Percentiles rank a stretch among this genome's conserved stretches.
phyloP scores from a whole-genome alignment of 176 grass and related monocot species.

The Lolium rigidum region DNA sequence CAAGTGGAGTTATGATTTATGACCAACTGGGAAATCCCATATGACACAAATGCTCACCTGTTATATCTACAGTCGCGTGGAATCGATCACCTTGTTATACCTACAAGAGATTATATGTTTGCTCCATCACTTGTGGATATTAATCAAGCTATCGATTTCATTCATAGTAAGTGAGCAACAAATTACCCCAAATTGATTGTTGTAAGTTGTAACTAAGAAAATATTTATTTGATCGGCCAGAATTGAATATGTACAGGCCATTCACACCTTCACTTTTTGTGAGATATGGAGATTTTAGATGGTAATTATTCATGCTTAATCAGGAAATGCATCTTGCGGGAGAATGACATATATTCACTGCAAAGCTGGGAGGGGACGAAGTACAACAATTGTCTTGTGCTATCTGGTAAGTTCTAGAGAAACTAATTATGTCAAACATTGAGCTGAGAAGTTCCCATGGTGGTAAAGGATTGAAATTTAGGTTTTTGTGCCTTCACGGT shows the following conservation, averaged over 20 bases:
- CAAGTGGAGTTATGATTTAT: background rate
- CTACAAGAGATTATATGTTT: slow-evolving; percentile 97
- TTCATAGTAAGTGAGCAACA: slow-evolving; percentile 71
- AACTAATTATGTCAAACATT: background rate
- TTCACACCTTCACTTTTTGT: background rate
- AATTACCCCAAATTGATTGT: slow-evolving; percentile 1
- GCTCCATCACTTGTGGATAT: slow-evolving; percentile 86
- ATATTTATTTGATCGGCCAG: background rate
- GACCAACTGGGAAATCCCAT: background rate
- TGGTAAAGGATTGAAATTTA: background rate
- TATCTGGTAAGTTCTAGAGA: slow-evolving; percentile 69
- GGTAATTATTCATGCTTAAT: background rate
- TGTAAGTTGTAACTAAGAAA: background rate
- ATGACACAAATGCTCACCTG: slow-evolving; percentile 40
- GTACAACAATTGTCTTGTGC: slow-evolving; percentile 89
- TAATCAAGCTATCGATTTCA: slow-evolving; percentile 85
- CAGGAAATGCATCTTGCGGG: slow-evolving; percentile 73
- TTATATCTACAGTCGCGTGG: slow-evolving; percentile 62
- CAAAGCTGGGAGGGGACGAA: slow-evolving; percentile 92
- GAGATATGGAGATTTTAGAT: background rate
- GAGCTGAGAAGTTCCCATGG: background rate
- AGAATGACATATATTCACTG: slow-evolving; percentile 95
- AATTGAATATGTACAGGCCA: background rate
- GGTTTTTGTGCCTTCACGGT: background rate
- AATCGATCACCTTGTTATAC: slow-evolving; percentile 90